Conservation (phyloP, 78 protist genomes). For the Mantamonas sphyraenae region DNA sequence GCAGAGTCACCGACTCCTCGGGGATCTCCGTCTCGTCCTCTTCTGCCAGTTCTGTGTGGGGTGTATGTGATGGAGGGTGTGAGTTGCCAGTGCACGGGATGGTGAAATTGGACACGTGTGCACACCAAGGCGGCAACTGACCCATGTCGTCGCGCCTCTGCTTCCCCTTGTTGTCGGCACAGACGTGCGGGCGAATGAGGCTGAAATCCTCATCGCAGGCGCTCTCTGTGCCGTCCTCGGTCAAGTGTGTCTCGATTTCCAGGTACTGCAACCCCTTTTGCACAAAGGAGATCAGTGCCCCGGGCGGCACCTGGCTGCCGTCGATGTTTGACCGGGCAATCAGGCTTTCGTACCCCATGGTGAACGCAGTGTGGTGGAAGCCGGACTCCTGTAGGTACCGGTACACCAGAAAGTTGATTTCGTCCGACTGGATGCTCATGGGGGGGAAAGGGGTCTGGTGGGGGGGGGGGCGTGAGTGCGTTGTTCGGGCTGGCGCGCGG, state of each 20-base stretch:
- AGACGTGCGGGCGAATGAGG: too few species aligned
- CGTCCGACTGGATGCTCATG: slow-evolving; percentile 60
- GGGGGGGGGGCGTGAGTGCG: too few species aligned
- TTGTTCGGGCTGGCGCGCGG: too few species aligned
- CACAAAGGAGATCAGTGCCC: slow-evolving; percentile 67
- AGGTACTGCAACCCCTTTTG: slow-evolving; percentile 88
- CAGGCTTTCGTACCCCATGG: slow-evolving; percentile 70
- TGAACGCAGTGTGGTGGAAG: slow-evolving; percentile 85
- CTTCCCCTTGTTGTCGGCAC: too few species aligned
- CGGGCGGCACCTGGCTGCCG: slow-evolving; percentile 71
- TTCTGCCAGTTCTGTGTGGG: background rate
- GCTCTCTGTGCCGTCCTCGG: too few species aligned
- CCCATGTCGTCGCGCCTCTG: too few species aligned
- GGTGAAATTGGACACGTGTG: background rate
- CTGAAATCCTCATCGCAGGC: too few species aligned
- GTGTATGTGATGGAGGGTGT: too few species aligned
- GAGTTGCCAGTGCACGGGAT: too few species aligned
- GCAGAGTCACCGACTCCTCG: slow-evolving; percentile 33
- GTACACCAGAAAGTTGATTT: slow-evolving; percentile 80
- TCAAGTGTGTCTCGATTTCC: slow-evolving; percentile 79
- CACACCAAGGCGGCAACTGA: background rate
- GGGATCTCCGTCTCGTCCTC: slow-evolving; percentile 23
- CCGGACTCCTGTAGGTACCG: slow-evolving; percentile 87
- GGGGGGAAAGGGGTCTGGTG: too few species aligned
- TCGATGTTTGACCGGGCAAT: slow-evolving; percentile 43